These are phyloP conservation scores for Thelonectria rubi DNA, from an alignment of 2,329 filamentous ascomycete genomes.

Conservation along the genomic window DNA sequence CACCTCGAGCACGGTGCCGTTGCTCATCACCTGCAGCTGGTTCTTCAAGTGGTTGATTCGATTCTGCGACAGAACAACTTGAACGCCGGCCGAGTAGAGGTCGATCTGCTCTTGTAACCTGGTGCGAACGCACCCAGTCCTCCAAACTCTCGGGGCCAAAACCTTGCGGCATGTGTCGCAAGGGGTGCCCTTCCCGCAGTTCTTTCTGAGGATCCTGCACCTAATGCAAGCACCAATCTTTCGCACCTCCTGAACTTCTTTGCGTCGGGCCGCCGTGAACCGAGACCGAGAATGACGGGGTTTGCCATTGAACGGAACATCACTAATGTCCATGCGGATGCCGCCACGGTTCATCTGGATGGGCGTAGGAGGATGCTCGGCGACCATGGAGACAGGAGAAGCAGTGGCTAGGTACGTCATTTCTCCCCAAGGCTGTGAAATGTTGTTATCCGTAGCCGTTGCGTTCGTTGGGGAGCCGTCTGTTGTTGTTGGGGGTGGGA, in stretches of 20 bases:
- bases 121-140: conserved; percentile 69
- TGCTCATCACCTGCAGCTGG: conserved; percentile 58
- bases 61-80: conserved; percentile 69
- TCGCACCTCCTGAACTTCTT: conserved; percentile 71
- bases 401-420: conserved; percentile 58
- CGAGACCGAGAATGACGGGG: conserved; percentile 64
- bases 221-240: conserved; percentile 73
- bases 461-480: conserved; percentile 37
- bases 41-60: conserved; percentile 65
- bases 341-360: conserved; percentile 55
- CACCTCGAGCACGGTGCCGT: conserved; percentile 62
- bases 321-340: conserved; percentile 61
- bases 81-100: conserved; percentile 70
- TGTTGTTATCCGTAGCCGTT: conserved; percentile 36
- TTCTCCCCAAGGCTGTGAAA: conserved; percentile 61
- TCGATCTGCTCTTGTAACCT: conserved; percentile 69
- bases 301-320: conserved; percentile 55
- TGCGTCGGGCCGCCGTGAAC: conserved; percentile 66
- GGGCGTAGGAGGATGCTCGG: conserved; percentile 45
- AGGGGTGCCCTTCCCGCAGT: conserved; percentile 70
- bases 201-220: conserved; percentile 72
- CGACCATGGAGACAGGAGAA: conserved; percentile 45
- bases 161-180: conserved; percentile 72
- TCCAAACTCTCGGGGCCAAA: conserved; percentile 71
- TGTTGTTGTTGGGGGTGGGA: conserved; percentile 28